These are phyloP conservation scores for Clarireedia hainanense DNA, from an alignment of 2,329 filamentous ascomycete genomes.

Conservation along the genomic window DNA sequence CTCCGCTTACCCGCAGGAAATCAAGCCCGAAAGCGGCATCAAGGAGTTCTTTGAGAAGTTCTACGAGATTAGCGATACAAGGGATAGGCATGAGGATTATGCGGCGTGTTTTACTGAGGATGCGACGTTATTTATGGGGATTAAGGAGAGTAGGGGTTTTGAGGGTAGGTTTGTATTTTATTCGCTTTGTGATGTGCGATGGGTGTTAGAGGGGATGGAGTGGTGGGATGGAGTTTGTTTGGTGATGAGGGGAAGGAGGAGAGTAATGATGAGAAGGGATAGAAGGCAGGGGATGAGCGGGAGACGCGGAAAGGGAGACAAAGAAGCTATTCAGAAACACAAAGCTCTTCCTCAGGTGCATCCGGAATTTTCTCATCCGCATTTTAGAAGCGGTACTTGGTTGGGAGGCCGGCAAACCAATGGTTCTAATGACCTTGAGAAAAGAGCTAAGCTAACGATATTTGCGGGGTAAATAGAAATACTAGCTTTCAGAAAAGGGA, in stretches of 20 bases:
- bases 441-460: too few species aligned
- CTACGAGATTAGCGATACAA: conserved; percentile 44
- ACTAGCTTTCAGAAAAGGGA: conserved; percentile 39
- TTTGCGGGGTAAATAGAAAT: conserved; percentile 33
- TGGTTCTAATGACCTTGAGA: too few species aligned
- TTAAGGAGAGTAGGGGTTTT: neutral
- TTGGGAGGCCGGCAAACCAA: too few species aligned
- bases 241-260: neutral
- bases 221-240: neutral
- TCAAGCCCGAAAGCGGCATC: conserved; percentile 42
- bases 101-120: conserved; percentile 25
- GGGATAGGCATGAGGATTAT: conserved; percentile 40
- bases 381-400: too few species aligned
- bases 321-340: too few species aligned
- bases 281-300: too few species aligned
- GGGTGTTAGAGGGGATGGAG: neutral
- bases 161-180: conserved; percentile 17
- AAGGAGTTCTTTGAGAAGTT: conserved; percentile 61
- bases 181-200: neutral
- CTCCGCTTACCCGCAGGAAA: too few species aligned
- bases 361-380: too few species aligned
- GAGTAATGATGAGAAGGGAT: neutral
- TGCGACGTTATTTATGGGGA: neutral
- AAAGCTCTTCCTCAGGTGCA: too few species aligned
- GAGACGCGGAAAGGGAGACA: too few species aligned